A percentile compares a stretch with the other conserved stretches of the same genome.
Conservation (phyloP, 225 moss, liverwort and hornwort species). For the Sphagnum tenellum region DNA sequence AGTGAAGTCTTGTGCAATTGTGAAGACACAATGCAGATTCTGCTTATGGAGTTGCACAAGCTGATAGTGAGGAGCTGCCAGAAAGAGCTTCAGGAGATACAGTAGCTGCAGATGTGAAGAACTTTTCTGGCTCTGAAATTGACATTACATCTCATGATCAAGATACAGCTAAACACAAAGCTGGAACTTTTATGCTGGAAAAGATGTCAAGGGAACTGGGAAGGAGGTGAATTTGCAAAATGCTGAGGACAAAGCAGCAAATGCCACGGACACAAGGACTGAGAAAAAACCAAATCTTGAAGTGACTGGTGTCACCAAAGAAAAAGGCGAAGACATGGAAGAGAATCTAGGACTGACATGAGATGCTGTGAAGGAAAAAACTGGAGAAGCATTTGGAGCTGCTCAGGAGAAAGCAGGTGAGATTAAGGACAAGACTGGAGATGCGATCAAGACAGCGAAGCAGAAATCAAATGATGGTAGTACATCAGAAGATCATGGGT, state of each 20-base stretch:
- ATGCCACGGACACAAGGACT: background rate
- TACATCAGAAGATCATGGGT: slow-evolving; percentile 14
- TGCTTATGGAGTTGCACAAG: too few relatives aligned
- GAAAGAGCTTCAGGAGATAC: too few relatives aligned
- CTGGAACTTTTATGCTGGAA: background rate
- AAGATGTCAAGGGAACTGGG: background rate
- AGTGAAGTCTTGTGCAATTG: background rate
- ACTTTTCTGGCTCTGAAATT: slow-evolving; percentile 10
- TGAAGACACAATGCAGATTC: too few relatives aligned
- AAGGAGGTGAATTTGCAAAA: background rate
- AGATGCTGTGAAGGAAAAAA: slow-evolving; percentile 25
- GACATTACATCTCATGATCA: slow-evolving; percentile 5
- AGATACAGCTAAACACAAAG: slow-evolving; percentile 3
- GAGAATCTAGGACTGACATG: slow-evolving; percentile 23
- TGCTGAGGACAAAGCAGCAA: background rate
- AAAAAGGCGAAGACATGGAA: slow-evolving; percentile 22
- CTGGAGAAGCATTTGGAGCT: slow-evolving; percentile 14
- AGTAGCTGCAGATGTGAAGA: slow-evolving; percentile 8
- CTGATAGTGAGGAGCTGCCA: too few relatives aligned
- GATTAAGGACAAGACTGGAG: slow-evolving; percentile 21
- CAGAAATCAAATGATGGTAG: slow-evolving; percentile 38
- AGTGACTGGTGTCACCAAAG: slow-evolving; percentile 17
- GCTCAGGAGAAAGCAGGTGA: slow-evolving; percentile 32
- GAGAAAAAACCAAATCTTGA: slow-evolving; percentile 11
- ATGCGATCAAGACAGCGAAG: slow-evolving; percentile 17